Base-by-base conservation (phyloP, 345 rosid species). In the Salix viminalis region DNA sequence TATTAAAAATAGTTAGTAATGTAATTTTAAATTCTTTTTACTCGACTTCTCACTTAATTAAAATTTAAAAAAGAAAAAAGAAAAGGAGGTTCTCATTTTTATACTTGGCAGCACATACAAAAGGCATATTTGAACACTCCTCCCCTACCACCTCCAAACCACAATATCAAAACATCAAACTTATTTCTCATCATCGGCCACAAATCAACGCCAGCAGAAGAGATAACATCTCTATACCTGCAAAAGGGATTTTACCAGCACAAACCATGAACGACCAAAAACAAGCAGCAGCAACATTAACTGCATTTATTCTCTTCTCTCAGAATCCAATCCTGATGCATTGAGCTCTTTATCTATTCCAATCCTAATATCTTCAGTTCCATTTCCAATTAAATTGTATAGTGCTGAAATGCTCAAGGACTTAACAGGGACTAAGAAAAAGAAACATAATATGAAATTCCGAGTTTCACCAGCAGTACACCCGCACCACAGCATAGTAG, bases 71-170 rank as follows among this genome's bases (percentile, higher is more conserved):
- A 46, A 46, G 4, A 66, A 66, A 66, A 7, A 6, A n/a, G 52
- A 21, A 69, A n/a, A 48, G 1, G 28, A n/a, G 37, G 42, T 69
- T 50, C 65, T 37, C 18, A 21, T 56, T 56, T 72, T 10, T 72
- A n/a, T 30, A 34, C 28, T 13, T 58, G 13, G 10, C 46, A 61
- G 41, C 32, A 70, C 14, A 26, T 10, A 15, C 41, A 26, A 41
- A 18, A 26, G 4, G 4, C 18, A 71, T 26, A 62, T 5, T 9
- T 0, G 37, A 36, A 36, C 36, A 96, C 73, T 96, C 97, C 83
- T 32, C 21, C n/a, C 13, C 36, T 73, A 9, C 68, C 54, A 13
- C 41, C 62, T 60, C 14, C 68, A 39, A 6, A 13, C 54, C 11
- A 11, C 66, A 60, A 36, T 3, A 62, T 37, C 37, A 9, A 37